Conservation (phyloP, 345 rosid genomes). For the Eucalyptus fibrosa region DNA sequence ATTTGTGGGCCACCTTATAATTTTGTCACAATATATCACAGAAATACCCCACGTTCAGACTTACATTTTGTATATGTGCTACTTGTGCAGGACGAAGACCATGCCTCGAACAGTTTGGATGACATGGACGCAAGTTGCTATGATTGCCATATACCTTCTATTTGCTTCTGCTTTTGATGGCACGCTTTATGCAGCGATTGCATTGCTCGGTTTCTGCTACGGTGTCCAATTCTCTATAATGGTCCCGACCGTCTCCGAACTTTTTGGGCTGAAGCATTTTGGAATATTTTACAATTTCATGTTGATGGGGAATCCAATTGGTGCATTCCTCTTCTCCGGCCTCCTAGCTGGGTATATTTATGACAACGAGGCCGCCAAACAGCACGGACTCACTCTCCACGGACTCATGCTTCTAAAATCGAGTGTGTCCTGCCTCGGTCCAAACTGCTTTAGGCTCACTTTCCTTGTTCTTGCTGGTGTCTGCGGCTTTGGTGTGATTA, state of each 20-base stretch:
- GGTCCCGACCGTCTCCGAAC: slow-evolving; percentile 65
- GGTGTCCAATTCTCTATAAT: slow-evolving; percentile 56
- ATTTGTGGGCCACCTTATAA: not conserved
- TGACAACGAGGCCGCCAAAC: slow-evolving; percentile 46
- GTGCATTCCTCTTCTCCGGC: slow-evolving; percentile 55
- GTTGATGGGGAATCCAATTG: slow-evolving; percentile 50
- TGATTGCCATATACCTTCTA: slow-evolving; percentile 36
- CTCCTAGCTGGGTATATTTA: slow-evolving; percentile 47
- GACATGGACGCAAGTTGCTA: slow-evolving; percentile 31
- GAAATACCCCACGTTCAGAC: not conserved
- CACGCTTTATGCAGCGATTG: slow-evolving; percentile 40
- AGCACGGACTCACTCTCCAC: slow-evolving; percentile 9
- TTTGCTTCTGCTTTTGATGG: slow-evolving; percentile 51
- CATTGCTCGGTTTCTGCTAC: slow-evolving; percentile 49
- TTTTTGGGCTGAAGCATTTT: slow-evolving; percentile 53
- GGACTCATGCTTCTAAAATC: slow-evolving; percentile 7
- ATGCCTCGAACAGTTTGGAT: slow-evolving; percentile 60
- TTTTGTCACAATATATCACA: not conserved
- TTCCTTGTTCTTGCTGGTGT: slow-evolving; percentile 44
- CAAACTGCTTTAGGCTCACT: slow-evolving; percentile 53
- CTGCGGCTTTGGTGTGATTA: slow-evolving; percentile 24
- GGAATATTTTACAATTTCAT: slow-evolving; percentile 45
- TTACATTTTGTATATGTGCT: not conserved
- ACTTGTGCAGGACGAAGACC: slow-evolving; percentile 27
- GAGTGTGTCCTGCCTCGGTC: slow-evolving; percentile 32